Evolutionary conservation across 177 flowering plant genomes (phyloP), one percentile per base, ranked within the genome.

Genomic region (Vitis hybrid): DNA sequence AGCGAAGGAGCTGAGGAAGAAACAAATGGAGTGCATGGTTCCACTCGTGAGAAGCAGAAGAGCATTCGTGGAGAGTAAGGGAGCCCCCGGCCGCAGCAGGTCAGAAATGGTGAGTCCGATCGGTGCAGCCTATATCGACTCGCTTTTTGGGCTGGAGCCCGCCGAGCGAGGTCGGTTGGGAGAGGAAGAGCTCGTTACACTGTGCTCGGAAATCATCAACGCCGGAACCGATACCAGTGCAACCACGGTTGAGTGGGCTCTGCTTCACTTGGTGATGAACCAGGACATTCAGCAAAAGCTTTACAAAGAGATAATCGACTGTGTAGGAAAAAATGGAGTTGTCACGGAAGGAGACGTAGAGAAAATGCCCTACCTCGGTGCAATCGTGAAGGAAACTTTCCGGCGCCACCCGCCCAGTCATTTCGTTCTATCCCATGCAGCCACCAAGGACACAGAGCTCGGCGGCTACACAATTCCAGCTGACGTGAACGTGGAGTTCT

Each of bases 161-260:
- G 71, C 76, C 0, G 86, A 81, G 0, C 64, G 91, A 4, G 90
- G 83, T 10, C 69, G 60, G 45, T 77, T 89, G 2, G 85, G 89
- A 1, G 97, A 88, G 52, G 92, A 83, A 57, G 97, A 92, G 82
- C 81, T 86, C 19, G 95, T 94, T 9, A 83, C 98, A 1, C 73
- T 94, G 0, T 81, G 87, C 69, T 91, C 97, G 3, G 98, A 92
- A 66, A 81, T 85, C 15, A 85, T 94, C 73, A 91, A 84, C 34
- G 98, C 94, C 8, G 99, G 99, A 1, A 93, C 99, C 0, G 99
- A 94, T 57, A 91, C 99, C 0, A 91, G 90, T 49, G 97, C 98
- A 1, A 93, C 94, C 0, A 73, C 90, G 0, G 62, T 82, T 3
- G 97, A 94, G 72, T 93, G 99, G 99, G 97, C 92, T 0, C 1